phyloP scores from a whole-genome alignment of 768 basidiomycete genomes.

The Amanita phalloides region DNA sequence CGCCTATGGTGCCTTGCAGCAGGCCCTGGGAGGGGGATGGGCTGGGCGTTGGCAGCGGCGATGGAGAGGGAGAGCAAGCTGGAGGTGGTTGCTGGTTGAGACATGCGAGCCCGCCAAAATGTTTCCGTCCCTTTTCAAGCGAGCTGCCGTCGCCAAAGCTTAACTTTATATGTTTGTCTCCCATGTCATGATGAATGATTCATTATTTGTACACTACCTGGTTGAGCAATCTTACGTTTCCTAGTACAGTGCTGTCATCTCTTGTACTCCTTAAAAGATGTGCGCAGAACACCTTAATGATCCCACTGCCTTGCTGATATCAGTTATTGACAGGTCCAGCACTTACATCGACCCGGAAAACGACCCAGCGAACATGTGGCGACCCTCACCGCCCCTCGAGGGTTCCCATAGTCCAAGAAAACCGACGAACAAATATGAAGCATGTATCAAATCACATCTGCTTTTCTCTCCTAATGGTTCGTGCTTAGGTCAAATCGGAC shows the following conservation, averaged over 20 bases:
- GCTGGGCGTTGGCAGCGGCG: conserved; percentile 39
- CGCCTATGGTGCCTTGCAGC: conserved; percentile 48
- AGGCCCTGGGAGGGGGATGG: conserved; percentile 25
- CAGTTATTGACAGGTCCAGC: no score
- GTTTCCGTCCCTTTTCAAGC: background rate
- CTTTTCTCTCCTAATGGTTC: background rate
- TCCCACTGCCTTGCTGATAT: no score
- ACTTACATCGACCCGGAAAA: background rate
- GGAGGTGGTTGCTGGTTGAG: conserved; percentile 7
- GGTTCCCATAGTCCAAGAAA: background rate
- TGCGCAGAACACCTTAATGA: no score
- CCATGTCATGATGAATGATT: no score
- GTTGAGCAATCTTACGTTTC: no score
- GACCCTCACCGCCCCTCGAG: background rate
- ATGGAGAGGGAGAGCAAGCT: conserved; percentile 65
- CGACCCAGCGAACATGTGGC: background rate
- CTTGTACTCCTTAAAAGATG: no score
- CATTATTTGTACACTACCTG: no score
- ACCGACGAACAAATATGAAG: background rate
- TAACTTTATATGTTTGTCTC: no score
- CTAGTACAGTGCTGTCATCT: no score
- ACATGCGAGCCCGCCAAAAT: conserved; percentile 3
- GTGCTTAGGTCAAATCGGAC: conserved; percentile 1
- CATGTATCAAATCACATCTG: background rate
- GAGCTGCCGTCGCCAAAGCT: no score